Base-by-base conservation (phyloP, 1,284 basidiomycete genomes). In the Fomitopsis schrenkii region DNA sequence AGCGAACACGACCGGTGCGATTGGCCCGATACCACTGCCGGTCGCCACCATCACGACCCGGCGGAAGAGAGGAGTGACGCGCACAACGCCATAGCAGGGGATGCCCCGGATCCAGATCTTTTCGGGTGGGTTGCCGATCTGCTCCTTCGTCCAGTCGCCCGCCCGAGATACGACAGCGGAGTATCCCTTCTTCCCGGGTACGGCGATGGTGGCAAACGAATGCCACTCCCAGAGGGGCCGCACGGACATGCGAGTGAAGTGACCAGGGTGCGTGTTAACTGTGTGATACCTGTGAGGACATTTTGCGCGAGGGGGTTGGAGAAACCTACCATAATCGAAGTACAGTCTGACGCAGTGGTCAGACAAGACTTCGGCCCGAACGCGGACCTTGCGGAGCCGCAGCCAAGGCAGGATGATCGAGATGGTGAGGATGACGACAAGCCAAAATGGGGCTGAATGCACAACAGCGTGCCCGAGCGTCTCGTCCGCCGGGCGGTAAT, bases 171-270 rank as follows among this genome's bases (percentile, higher is more conserved):
- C 79, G 57, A 86, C 79, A 19, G 84, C 73, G 7, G 83, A 85
- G 66, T 79, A 85, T 0, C 83, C 84, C 45, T 74, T 75, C 65
- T 77, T 76, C 17, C 79, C 80, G 8, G 82, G 81, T 46, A 78
- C 77, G 2, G 80, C 73, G 40, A 84, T 76, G 2, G 82, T 84
- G 3, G 83, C 84, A 64, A 86, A 86, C 9, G 80, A 80, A 63
- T 86, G 84, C 84, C 84, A 86, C 72, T 86, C 84, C 41, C 78
- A 72, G 55, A 84, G 74, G n/a, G 84, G 84, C 60, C 75, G 75
- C 52, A 77, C 73, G 6, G 83, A 83, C 62, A 86, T 74, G 54
- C 83, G 79, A 15, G 79, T 79, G 69, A 82, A 83, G 66, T 79
- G 82, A 30, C 83, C 83, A 40, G 84, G 74, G 46, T 77, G 76